phyloP scores from a whole-genome alignment of 148 eudicot genomes.

The Fallopia convolvulus region DNA sequence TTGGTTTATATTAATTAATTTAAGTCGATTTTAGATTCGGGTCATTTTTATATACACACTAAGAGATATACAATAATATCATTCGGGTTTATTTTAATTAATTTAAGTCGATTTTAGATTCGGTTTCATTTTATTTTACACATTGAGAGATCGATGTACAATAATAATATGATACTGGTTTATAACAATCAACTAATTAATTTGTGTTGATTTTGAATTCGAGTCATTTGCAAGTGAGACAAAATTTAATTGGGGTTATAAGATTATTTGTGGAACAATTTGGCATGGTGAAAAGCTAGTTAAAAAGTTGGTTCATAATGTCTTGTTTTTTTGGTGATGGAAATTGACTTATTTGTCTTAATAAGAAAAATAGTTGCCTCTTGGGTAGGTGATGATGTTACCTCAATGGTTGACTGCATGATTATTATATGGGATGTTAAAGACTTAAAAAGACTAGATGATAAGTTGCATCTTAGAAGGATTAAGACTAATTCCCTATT shows the following conservation, averaged over 20 bases:
- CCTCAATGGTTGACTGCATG: neutral
- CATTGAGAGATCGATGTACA: too few relatives aligned
- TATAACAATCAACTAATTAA: too few relatives aligned
- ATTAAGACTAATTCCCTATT: neutral
- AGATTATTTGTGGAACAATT: neutral
- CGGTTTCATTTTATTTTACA: too few relatives aligned
- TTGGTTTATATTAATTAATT: too few relatives aligned
- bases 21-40: too few relatives aligned
- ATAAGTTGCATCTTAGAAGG: neutral
- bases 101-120: too few relatives aligned
- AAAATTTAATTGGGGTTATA: neutral
- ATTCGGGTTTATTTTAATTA: too few relatives aligned
- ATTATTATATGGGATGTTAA: neutral
- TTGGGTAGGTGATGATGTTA: slow-evolving; percentile 11
- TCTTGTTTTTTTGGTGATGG: slow-evolving; percentile 10
- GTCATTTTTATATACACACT: too few relatives aligned
- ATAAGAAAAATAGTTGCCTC: neutral
- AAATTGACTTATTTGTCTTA: slow-evolving; percentile 1
- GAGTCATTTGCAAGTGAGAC: neutral
- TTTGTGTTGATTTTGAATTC: too few relatives aligned
- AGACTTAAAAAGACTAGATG: neutral
- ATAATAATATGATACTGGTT: too few relatives aligned
- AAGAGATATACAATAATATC: too few relatives aligned
- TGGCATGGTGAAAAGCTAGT: neutral
- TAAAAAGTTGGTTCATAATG: neutral